These are phyloP conservation scores for Vickermania ingenoplastis DNA, from an alignment of 208 protist species.

Conservation along the genomic window DNA sequence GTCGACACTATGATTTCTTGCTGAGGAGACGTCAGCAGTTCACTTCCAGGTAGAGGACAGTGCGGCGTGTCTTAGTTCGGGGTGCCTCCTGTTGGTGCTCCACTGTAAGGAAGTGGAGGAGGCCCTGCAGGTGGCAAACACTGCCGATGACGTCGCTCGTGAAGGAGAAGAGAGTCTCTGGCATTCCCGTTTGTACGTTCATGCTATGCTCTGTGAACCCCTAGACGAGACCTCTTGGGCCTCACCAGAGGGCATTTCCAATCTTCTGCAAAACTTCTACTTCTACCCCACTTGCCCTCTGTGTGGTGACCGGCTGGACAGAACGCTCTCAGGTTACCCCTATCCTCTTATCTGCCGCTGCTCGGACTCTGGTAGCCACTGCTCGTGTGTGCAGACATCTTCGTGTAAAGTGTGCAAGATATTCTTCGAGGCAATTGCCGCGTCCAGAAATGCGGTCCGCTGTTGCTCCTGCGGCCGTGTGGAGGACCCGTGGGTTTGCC, in stretches of 20 bases:
- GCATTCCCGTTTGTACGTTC: constrained; percentile 26
- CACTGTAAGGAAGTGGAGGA: constrained; percentile 30
- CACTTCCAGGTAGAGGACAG: constrained; percentile 26
- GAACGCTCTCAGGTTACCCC: constrained; percentile 43
- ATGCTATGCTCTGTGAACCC: constrained; percentile 19
- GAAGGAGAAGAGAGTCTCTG: constrained; percentile 16
- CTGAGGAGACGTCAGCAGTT: constrained; percentile 6
- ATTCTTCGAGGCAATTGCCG: constrained; percentile 17
- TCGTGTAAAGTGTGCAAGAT: constrained; percentile 53
- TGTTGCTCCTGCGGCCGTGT: constrained; percentile 60
- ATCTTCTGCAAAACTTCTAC: constrained; percentile 35
- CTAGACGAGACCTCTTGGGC: not conserved
- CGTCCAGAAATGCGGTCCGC: constrained; percentile 10
- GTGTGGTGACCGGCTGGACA: constrained; percentile 69
- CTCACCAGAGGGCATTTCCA: not conserved
- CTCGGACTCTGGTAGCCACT: constrained; percentile 11
- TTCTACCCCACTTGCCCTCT: constrained; percentile 68
- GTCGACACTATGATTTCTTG: constrained; percentile 5
- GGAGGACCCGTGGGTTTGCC: constrained; percentile 84
- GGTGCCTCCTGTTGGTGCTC: constrained; percentile 30
- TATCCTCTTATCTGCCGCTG: constrained; percentile 38
- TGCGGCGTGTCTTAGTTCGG: constrained; percentile 44
- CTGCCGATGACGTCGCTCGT: constrained; percentile 18
- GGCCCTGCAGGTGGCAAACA: constrained; percentile 32
- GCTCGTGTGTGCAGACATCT: constrained; percentile 39